These are phyloP conservation scores for Nannochloropsis gaditana DNA, from an alignment of 108 stramenopile species.

Conservation along the genomic window DNA sequence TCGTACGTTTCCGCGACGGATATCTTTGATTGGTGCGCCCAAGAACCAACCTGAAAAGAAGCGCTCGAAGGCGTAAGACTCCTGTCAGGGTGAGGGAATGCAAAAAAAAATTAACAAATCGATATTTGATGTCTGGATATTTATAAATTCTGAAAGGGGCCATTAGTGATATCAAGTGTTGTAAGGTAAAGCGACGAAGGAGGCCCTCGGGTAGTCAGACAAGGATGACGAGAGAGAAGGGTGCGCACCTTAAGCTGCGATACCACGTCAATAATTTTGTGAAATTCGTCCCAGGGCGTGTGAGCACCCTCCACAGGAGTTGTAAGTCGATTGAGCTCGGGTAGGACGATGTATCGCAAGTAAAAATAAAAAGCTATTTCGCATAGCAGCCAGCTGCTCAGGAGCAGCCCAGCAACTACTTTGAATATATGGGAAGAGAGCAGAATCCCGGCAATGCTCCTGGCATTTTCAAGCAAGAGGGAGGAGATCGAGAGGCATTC, in stretches of 20 bases:
- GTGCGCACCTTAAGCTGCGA: not conserved
- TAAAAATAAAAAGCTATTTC: conserved; percentile 6
- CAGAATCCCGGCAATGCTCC: not conserved
- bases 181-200: too few relatives aligned
- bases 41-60: conserved; percentile 17
- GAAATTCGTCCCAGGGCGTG: conserved; percentile 3
- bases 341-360: conserved; percentile 9
- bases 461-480: not conserved
- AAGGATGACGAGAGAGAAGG: too few relatives aligned
- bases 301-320: not conserved
- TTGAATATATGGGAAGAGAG: not conserved
- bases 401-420: not conserved
- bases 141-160: too few relatives aligned
- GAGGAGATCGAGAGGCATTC: not conserved
- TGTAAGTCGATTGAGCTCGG: not conserved
- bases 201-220: too few relatives aligned
- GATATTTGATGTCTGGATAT: too few relatives aligned
- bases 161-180: too few relatives aligned
- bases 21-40: not conserved
- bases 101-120: too few relatives aligned
- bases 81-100: not conserved
- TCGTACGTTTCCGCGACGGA: not conserved
- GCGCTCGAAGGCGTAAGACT: not conserved
- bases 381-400: not conserved
- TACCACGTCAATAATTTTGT: conserved; percentile 13